Evolutionary conservation across 2,329 filamentous ascomycete genomes (phyloP), one percentile per base, ranked within the genome.

Genomic region (Salinomyces thailandicus): DNA sequence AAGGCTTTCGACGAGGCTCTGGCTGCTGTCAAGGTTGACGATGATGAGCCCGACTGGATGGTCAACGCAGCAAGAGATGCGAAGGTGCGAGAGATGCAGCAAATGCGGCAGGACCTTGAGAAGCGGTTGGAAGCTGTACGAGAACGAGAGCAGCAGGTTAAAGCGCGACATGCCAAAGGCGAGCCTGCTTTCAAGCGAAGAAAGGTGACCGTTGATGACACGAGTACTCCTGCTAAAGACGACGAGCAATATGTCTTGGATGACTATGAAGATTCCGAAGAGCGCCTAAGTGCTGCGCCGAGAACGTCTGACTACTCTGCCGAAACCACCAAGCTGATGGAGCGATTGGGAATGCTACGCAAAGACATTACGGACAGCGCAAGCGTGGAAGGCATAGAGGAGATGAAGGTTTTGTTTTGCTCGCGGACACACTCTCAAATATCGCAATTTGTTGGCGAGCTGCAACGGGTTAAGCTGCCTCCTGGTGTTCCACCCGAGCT

Each of bases 381-480:
- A 26, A 8, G n/a, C 9, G 22, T 9, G n/a, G 60, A 67, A n/a
- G 66, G 73, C 5, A 67, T 74, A 9, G 75, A 85, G 37, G 77
- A 81, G 45, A 67, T 81, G 34, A 93, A 89, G 68, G 83, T 95
- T 35, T 93, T 84, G 59, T 94, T 89, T 62, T 91, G 86, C 38
- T 95, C 87, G 5, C 75, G 87, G 54, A 95, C 87, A 1, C 87
- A 95, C 59, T 95, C 87, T 2, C 87, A 95, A 53, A 63, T 95
- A 11, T 81, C 81, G 1, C 87, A 95, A 54, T 93, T 95, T 58
- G 79, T 89, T 13, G 73, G 77, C 28, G 87, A 95, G 58, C 63
- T 95, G 33, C 75, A 79, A 2, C 77, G 85, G 18, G 83, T 93
- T n/a, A 63, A 64, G 1, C 77, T 93, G 41, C 84, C 86, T 4